Base-by-base conservation (phyloP, 1,139 yeast species). In the Scheffersomyces insectosa region DNA sequence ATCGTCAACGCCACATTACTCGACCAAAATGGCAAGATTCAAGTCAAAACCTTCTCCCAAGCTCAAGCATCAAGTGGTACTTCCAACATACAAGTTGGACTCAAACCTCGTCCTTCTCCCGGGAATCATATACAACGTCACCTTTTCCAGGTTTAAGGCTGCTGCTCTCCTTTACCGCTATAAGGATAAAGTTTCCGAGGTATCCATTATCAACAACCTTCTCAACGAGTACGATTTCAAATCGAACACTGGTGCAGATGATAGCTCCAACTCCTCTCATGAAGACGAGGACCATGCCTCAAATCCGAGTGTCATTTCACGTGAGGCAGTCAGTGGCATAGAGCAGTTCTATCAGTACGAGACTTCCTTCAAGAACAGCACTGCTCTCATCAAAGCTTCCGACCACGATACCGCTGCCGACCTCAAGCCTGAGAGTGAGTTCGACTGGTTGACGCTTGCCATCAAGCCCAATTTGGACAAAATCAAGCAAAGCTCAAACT, bases 101-200 rank as follows among this genome's bases (percentile, higher is more conserved):
- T 70, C 76, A 36, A 71, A 68, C 50, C 59, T 81, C 45, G 79
- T 82, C 11, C 67, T 81, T 31, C 57, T 82, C 11, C 88, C 88
- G 1, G 87, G 87, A 0, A 75, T 82, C 39, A 70, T 80, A 27
- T 83, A 82, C 59, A 75, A 79, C 47, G 80, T 82, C 12, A 69
- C 80, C 1, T 77, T 81, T 44, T 63, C 75, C 31, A 64, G 76
- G 41, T 65, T 68, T 48, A 72, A 74, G 43, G 84, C 83, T 1
- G 72, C 78, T 6, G 70, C 76, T 1, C 60, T 81, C 28, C 60
- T 81, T 38, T 68, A 64, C 33, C 63, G 74, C 33, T 72, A 56
- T 55, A 65, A 63, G 43, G 59, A 63, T 15, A 63, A 66, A 37
- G 58, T 66, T 3, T 54, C 62, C 3, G 48, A 55, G 25, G 60